A percentile compares a stretch with the other conserved stretches of the same genome.
These are phyloP conservation scores for barley (Hordeum vulgare) DNA, from an alignment of 176 grass and related monocot genomes.

Conservation along the genomic window MorexV3_pseudomolecules_assembly NC_058524.1:10537120-10537619, in stretches of 20 bases:
- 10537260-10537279: constrained; percentile 90
- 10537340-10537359: constrained; percentile 35
- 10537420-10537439: background rate
- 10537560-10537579: too few species aligned
- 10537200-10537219: constrained; percentile 90
- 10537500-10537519: too few species aligned
- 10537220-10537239: constrained; percentile 73
- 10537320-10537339: background rate
- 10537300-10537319: constrained; percentile 38
- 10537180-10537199: constrained; percentile 64
- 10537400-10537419: background rate
- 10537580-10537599: too few species aligned
- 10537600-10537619: too few species aligned
- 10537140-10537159: constrained; percentile 85
- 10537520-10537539: too few species aligned
- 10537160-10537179: constrained; percentile 75
- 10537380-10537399: background rate
- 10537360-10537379: too few species aligned
- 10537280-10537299: constrained; percentile 66
- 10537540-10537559: too few species aligned
- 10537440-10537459: background rate
- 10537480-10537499: too few species aligned
- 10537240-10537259: constrained; percentile 89
- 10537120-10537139: constrained; percentile 88
- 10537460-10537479: too few species aligned